Evolutionary conservation across 2,329 filamentous ascomycete genomes (phyloP).

Genomic region (Nothomitra cinnamomea): DNA sequence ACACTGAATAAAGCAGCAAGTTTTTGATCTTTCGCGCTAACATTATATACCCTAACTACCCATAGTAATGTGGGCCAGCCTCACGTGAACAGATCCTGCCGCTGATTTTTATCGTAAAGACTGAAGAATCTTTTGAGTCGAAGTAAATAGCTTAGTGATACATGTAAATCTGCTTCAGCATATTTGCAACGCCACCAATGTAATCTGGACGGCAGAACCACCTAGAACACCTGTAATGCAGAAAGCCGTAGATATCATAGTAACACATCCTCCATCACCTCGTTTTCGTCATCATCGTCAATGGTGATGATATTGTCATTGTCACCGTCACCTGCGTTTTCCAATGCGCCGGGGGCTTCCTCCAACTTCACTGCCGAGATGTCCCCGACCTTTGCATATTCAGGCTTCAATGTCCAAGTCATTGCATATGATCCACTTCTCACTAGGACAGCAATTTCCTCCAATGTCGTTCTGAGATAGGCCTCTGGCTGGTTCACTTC

Average conservation of each 20-base stretch:
- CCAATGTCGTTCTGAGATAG: slow-evolving; percentile 74
- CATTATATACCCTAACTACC: no score
- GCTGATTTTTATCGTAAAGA: no score
- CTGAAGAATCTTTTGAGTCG: no score
- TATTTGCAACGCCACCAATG: background rate
- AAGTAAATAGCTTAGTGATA: no score
- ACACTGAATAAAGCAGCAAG: no score
- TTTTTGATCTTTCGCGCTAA: no score
- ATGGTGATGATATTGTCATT: slow-evolving; percentile 35
- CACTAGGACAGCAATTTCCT: slow-evolving; percentile 67
- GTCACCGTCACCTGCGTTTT: slow-evolving; percentile 34
- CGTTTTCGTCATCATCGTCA: slow-evolving; percentile 45
- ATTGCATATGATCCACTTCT: slow-evolving; percentile 73
- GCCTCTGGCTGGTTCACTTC: slow-evolving; percentile 73
- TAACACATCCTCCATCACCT: slow-evolving; percentile 68
- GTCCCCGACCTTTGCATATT: slow-evolving; percentile 38
- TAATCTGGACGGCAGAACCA: background rate
- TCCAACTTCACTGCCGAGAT: slow-evolving; percentile 35
- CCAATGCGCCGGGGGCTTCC: slow-evolving; percentile 29
- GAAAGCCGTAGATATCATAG: slow-evolving; percentile 6
- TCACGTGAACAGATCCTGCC: no score
- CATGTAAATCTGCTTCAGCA: no score
- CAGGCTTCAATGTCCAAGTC: slow-evolving; percentile 63
- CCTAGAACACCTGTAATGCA: background rate
- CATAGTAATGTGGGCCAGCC: no score